Conservation (phyloP, 805 yeast species). For the Zygosaccharomyces lentus region DNA sequence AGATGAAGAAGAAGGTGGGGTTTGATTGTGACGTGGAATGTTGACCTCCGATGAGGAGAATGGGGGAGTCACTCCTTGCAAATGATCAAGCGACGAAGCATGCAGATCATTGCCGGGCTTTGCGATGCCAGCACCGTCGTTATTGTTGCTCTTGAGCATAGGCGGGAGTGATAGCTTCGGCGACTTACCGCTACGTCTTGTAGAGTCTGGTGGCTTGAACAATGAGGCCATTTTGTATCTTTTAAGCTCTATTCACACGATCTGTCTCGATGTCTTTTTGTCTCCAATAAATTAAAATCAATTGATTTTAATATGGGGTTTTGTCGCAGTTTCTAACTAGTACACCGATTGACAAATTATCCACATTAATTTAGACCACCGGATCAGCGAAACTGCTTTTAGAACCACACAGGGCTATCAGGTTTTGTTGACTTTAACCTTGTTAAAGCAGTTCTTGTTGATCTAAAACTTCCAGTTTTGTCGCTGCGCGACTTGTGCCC, state of each 20-base stretch:
- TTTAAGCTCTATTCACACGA: not conserved
- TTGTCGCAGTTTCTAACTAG: not conserved
- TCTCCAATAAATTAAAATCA: not conserved
- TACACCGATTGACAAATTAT: not conserved
- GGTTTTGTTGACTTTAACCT: not conserved
- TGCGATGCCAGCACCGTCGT: conserved; percentile 7
- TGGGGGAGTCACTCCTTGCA: conserved; percentile 12
- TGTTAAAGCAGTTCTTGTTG: not conserved
- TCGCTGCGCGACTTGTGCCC: conserved; percentile 7
- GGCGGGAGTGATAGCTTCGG: conserved; percentile 45
- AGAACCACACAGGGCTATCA: not conserved
- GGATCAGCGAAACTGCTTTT: not conserved
- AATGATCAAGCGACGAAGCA: conserved; percentile 1
- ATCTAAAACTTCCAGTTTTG: not conserved
- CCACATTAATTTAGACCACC: not conserved
- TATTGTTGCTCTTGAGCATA: conserved; percentile 22
- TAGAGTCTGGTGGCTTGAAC: conserved; percentile 42
- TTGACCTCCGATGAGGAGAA: conserved; percentile 18
- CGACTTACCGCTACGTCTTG: conserved; percentile 37
- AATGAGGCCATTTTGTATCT: conserved; percentile 29
- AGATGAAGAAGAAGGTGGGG: conserved; percentile 18
- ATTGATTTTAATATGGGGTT: not conserved
- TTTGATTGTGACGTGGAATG: conserved; percentile 15
- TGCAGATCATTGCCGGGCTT: not conserved
- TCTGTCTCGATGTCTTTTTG: not conserved